These are phyloP conservation scores for Xylariaceae sp. DNA, from an alignment of 2,329 filamentous ascomycete species.

Conservation along the genomic window DNA sequence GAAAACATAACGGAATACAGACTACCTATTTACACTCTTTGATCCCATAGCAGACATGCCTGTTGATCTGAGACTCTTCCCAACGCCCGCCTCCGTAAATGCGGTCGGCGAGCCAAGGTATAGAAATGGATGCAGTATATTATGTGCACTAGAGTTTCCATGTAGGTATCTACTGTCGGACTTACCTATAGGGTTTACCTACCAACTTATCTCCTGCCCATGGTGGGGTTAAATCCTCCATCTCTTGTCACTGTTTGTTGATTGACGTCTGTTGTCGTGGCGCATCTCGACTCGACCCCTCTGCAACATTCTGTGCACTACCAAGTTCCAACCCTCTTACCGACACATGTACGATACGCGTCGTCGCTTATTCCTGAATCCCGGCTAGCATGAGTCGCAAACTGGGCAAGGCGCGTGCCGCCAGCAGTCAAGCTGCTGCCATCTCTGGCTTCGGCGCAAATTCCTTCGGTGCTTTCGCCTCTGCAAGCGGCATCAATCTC, in stretches of 20 bases:
- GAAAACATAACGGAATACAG: no score
- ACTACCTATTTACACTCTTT: no score
- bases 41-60: no score
- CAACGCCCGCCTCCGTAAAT: no score
- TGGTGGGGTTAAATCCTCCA: slow-evolving; percentile 28
- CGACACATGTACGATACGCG: slow-evolving; percentile 2
- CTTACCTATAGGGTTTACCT: no score
- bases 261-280: background rate
- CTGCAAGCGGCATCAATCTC: slow-evolving; percentile 47
- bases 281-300: background rate
- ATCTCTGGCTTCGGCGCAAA: slow-evolving; percentile 20
- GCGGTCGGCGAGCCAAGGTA: no score
- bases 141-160: no score
- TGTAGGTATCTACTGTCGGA: no score
- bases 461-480: slow-evolving; percentile 35
- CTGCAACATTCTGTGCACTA: background rate
- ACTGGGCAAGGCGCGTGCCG: slow-evolving; percentile 26
- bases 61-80: no score
- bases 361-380: background rate
- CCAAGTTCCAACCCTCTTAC: background rate
- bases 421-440: slow-evolving; percentile 27
- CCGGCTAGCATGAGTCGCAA: slow-evolving; percentile 29
- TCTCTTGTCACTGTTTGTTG: background rate
- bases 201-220: slow-evolving; percentile 15
- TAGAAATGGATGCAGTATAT: no score